These are phyloP conservation scores for Casuarina cunninghamiana DNA, from an alignment of 306 rosid species.

Conservation along the genomic window DNA sequence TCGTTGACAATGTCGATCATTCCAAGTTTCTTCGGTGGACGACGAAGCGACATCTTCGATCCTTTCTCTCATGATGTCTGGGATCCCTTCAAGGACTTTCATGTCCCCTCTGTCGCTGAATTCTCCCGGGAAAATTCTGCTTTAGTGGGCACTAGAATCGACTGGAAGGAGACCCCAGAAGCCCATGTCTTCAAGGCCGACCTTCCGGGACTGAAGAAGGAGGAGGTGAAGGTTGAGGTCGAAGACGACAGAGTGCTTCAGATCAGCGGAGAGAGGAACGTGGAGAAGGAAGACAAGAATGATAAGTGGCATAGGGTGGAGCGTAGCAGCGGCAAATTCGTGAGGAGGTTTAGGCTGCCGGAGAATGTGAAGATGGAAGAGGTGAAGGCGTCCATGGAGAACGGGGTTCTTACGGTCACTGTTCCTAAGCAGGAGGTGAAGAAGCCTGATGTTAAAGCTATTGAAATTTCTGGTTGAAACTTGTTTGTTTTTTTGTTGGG, in stretches of 20 bases:
- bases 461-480: conserved; percentile 35
- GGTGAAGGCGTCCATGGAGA: conserved; percentile 39
- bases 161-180: conserved; percentile 43
- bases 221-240: conserved; percentile 36
- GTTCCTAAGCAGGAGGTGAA: conserved; percentile 30
- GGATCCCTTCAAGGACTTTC: conserved; percentile 30
- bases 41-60: conserved; percentile 6
- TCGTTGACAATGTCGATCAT: not conserved
- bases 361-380: conserved; percentile 30
- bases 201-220: conserved; percentile 21
- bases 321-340: conserved; percentile 34
- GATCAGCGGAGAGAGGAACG: conserved; percentile 38
- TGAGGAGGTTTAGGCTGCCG: conserved; percentile 37
- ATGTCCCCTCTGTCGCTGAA: conserved; percentile 3
- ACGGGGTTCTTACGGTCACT: conserved; percentile 37
- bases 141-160: conserved; percentile 18
- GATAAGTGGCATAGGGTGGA: conserved; percentile 43
- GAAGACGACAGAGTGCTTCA: conserved; percentile 37
- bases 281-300: conserved; percentile 38
- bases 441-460: conserved; percentile 30
- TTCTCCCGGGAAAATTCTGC: conserved; percentile 24
- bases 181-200: conserved; percentile 39
- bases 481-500: too few species aligned
- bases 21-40: not conserved
- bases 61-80: conserved; percentile 4